phyloP scores from a whole-genome alignment of 2,329 filamentous ascomycete genomes.

The Trichoderma sp. region DNA sequence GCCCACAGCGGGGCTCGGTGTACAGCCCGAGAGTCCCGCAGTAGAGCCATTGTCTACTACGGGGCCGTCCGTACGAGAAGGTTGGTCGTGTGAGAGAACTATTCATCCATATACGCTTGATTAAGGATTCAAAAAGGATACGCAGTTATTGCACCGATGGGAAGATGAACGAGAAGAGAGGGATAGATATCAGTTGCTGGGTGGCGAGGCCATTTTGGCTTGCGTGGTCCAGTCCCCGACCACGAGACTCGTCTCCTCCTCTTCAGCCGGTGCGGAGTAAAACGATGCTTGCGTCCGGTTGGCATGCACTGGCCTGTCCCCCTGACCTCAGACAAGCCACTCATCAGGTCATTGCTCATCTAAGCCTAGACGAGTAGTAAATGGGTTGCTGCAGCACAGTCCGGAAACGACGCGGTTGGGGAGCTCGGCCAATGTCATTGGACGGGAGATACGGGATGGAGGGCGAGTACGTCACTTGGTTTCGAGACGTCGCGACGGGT shows the following conservation, averaged over 20 bases:
- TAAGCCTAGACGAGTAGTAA: constrained; percentile 11
- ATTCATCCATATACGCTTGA: background rate
- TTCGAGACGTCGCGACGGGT: background rate
- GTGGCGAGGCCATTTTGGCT: constrained; percentile 2
- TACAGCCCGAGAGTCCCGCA: constrained; percentile 15
- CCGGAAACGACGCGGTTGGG: constrained; percentile 8
- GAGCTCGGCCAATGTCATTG: background rate
- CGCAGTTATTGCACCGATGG: background rate
- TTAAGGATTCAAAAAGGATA: background rate
- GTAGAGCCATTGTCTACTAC: background rate
- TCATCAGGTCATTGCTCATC: background rate
- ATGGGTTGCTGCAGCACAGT: constrained; percentile 10
- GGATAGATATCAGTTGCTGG: background rate
- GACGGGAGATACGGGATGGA: constrained; percentile 8
- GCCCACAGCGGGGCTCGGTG: constrained; percentile 22
- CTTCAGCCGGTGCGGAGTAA: constrained; percentile 14
- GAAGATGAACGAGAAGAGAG: background rate
- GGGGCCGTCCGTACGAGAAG: background rate
- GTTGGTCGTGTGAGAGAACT: background rate
- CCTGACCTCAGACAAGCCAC: constrained; percentile 1
- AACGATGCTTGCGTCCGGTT: background rate
- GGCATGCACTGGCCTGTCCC: background rate
- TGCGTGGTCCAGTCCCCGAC: background rate
- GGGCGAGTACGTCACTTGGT: constrained; percentile 13
- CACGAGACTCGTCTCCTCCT: background rate